A percentile compares a stretch with the other conserved stretches of the same genome.
Conservation (phyloP, 352 stramenopile species). For the Globisporangium paroecandrum region DNA sequence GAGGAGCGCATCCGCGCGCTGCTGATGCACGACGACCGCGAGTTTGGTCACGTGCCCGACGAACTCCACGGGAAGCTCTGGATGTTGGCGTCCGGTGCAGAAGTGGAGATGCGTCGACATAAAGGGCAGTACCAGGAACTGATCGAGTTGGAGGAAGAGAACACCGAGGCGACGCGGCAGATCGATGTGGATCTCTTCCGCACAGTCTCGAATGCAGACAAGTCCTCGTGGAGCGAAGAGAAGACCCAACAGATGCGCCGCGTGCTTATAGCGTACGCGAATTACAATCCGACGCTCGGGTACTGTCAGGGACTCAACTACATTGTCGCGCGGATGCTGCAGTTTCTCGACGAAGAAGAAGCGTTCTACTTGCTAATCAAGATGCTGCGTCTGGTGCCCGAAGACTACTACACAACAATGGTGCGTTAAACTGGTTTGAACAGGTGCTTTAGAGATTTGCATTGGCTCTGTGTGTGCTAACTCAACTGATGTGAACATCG, state of each 20-base stretch:
- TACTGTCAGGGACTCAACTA: conserved; percentile 90
- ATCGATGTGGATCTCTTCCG: conserved; percentile 84
- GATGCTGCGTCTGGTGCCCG: conserved; percentile 72
- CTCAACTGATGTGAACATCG: not conserved
- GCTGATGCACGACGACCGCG: conserved; percentile 56
- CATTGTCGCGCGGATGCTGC: conserved; percentile 72
- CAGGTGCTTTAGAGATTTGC: not conserved
- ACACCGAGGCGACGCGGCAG: conserved; percentile 69
- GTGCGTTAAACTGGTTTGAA: conserved; percentile 25
- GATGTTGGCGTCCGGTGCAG: conserved; percentile 72
- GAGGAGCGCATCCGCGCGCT: conserved; percentile 78
- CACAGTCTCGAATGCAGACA: conserved; percentile 65
- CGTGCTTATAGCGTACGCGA: conserved; percentile 82
- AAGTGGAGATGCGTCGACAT: conserved; percentile 58
- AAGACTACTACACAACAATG: conserved; percentile 90
- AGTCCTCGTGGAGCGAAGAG: conserved; percentile 56
- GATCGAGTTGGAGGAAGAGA: conserved; percentile 46
- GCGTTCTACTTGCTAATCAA: conserved; percentile 82
- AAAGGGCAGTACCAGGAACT: conserved; percentile 56
- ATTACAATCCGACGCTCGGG: conserved; percentile 73
- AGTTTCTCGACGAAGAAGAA: conserved; percentile 68
- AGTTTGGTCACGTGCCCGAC: conserved; percentile 50
- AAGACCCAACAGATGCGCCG: conserved; percentile 72
- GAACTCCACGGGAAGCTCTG: conserved; percentile 77
- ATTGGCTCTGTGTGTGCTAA: not conserved